Evolutionary conservation across 148 eudicot species (phyloP).

Genomic region (Nepenthes gracilis): DNA sequence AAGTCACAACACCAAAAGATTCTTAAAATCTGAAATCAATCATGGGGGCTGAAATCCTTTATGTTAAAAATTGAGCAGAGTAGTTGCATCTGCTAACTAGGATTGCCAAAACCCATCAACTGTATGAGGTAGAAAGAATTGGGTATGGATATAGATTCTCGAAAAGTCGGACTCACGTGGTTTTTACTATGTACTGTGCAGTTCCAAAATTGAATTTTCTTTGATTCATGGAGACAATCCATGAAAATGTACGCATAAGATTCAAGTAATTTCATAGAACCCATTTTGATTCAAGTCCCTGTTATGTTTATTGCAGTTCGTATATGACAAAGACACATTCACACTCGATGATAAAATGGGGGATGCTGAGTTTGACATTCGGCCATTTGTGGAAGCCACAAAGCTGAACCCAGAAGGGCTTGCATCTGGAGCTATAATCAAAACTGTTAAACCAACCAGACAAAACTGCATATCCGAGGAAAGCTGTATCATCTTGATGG

Average conservation of each 20-base stretch:
- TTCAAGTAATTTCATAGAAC: neutral
- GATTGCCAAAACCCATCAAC: too few species aligned
- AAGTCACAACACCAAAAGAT: too few species aligned
- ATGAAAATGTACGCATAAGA: neutral
- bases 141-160: too few species aligned
- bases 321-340: slow-evolving; percentile 8
- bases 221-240: too few species aligned
- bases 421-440: slow-evolving; percentile 3
- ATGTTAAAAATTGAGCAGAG: too few species aligned
- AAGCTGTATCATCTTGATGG: slow-evolving; percentile 1
- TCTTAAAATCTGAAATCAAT: too few species aligned
- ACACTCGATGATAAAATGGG: slow-evolving; percentile 8
- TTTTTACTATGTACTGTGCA: too few species aligned
- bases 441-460: slow-evolving; percentile 2
- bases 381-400: slow-evolving; percentile 2
- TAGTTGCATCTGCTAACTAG: too few species aligned
- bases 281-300: neutral
- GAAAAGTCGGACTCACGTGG: too few species aligned
- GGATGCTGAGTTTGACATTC: slow-evolving; percentile 6
- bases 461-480: slow-evolving; percentile 7
- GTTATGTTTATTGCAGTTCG: slow-evolving; percentile 2
- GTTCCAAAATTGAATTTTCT: too few species aligned
- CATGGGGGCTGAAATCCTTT: too few species aligned
- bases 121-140: too few species aligned
- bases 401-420: slow-evolving; percentile 3